phyloP scores from a whole-genome alignment of 164 flowering plant species.

The Piper longum region DNA sequence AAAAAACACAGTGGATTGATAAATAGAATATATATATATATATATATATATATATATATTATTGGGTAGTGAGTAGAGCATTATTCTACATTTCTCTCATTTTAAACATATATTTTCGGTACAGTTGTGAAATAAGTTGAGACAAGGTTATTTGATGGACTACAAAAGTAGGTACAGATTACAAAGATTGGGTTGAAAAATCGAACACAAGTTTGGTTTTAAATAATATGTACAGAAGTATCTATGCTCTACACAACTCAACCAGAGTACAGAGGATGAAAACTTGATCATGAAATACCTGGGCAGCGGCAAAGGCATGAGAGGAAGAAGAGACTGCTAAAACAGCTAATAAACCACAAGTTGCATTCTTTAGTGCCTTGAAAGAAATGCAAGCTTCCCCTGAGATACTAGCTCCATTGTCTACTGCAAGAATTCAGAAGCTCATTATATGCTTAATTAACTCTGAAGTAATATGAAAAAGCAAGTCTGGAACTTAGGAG shows the following conservation, averaged over 20 bases:
- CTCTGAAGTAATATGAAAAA: background rate
- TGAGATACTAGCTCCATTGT: conserved; percentile 7
- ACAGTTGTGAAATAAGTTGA: background rate
- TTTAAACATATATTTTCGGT: no score
- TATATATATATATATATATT: no score
- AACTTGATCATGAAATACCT: conserved; percentile 22
- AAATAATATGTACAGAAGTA: background rate
- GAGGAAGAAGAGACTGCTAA: conserved; percentile 65
- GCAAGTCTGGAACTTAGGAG: no score
- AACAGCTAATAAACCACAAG: conserved; percentile 70
- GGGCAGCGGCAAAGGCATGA: conserved; percentile 70
- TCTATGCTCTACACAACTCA: background rate
- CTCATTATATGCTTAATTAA: background rate
- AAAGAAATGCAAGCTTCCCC: conserved; percentile 16
- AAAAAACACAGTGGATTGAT: no score
- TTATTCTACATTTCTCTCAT: no score
- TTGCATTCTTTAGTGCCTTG: conserved; percentile 38
- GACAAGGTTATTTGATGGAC: background rate
- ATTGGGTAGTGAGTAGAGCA: no score
- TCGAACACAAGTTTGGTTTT: no score
- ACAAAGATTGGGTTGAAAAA: background rate
- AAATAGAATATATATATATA: no score
- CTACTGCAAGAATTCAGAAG: conserved; percentile 13
- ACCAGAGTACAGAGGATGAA: background rate
- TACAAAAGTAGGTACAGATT: background rate